phyloP scores from a whole-genome alignment of 2,329 filamentous ascomycete genomes.

The Fusarium staphyleae region DNA sequence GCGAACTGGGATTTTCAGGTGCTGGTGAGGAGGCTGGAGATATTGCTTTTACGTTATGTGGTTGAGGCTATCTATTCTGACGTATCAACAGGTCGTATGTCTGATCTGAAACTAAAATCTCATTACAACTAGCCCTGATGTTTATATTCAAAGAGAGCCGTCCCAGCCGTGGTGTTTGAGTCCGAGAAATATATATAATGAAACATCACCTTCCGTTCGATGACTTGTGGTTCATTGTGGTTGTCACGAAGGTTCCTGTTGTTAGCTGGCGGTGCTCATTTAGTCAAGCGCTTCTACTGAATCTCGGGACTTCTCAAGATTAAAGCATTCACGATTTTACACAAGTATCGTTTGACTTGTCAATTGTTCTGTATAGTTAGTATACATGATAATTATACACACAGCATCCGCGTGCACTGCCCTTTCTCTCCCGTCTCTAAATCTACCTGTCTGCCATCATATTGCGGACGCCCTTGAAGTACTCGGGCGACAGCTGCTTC shows the following conservation, averaged over 20 bases:
- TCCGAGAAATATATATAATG: not conserved
- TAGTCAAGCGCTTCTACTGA: too few relatives aligned
- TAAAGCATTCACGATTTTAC: too few relatives aligned
- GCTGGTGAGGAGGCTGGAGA: slow-evolving; percentile 21
- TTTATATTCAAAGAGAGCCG: not conserved
- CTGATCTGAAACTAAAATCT: slow-evolving; percentile 2
- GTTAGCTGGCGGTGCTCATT: too few relatives aligned
- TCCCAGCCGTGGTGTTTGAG: not conserved
- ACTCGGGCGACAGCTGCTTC: slow-evolving; percentile 68
- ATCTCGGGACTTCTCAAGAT: not conserved
- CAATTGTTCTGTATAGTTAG: slow-evolving; percentile 40
- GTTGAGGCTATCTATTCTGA: slow-evolving; percentile 17
- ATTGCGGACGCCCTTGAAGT: slow-evolving; percentile 78
- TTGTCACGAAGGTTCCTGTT: too few relatives aligned
- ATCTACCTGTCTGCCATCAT: slow-evolving; percentile 81
- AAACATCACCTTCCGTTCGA: not conserved
- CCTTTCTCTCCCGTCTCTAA: slow-evolving; percentile 1
- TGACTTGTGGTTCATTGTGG: too few relatives aligned
- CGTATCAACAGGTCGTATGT: slow-evolving; percentile 20
- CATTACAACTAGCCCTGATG: not conserved
- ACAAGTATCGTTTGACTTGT: slow-evolving; percentile 5
- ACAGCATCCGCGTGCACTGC: slow-evolving; percentile 32
- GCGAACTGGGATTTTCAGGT: slow-evolving; percentile 30
- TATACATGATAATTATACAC: slow-evolving; percentile 44
- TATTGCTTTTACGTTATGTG: slow-evolving; percentile 12